Evolutionary conservation across 139 green algal genomes (phyloP), one percentile per base, ranked within the genome.

Genomic region (Ulvella scutata): DNA sequence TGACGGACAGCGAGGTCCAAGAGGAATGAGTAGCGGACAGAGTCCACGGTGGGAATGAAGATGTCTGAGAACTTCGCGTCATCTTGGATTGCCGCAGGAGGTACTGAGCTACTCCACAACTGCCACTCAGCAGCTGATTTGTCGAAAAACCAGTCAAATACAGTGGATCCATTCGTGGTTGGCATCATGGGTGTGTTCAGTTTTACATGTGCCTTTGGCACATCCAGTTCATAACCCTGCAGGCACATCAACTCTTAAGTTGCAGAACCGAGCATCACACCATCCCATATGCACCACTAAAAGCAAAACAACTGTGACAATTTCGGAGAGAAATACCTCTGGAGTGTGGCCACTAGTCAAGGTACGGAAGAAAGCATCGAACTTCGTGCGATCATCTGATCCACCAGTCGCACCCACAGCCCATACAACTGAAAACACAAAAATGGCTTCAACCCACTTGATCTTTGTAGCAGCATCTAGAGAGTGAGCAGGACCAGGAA

Each of bases 11-110:
- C 84, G 33, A 79, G 73, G 78, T 91, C 83, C n/a, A 93, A 79
- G 39, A 91, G 77, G 82, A 83, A 90, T 3, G 87, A 85, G 84
- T 91, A 93, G 51, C 84, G 75, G 28, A 77, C 81, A 2, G 62
- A 82, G 74, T 92, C 87, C 44, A 86, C 84, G 33, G 87, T 92
- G 35, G 87, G 87, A 29, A 92, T 82, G 79, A 90, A 91, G 73
- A 92, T 90, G 74, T 90, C 83, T 6, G 78, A 81, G 67, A 90
- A 90, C 59, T 80, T 59, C 0, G 82, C 72, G 35, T 76, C 81
- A n/a, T 40, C 20, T 2, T 83, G 81, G 26, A 92, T 90, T 4
- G 77, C 31, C 21, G 76, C 34, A 4, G 74, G 43, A 2, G 78
- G 72, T 34, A 90, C 79, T 3, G 80, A 84, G 43, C 81, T 77